Conservation (phyloP, 768 basidiomycete species). For the Podaxis sp. region DNA sequence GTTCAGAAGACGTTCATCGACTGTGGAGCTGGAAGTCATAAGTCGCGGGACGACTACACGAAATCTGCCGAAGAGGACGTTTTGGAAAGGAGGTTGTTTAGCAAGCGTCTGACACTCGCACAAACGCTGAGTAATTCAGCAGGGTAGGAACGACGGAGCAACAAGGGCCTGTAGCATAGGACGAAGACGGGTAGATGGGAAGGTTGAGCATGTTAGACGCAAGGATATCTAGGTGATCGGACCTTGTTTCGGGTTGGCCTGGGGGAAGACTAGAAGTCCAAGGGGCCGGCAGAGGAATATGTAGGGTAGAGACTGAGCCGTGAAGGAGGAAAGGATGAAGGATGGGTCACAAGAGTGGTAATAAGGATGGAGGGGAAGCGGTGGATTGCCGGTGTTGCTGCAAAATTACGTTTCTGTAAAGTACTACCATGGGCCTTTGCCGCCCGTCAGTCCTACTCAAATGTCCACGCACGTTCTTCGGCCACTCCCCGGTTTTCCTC, state of each 20-base stretch:
- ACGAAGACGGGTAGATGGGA: not conserved
- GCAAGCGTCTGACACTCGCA: not conserved
- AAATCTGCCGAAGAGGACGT: conserved; percentile 18
- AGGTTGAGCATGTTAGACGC: not conserved
- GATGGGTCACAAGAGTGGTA: conserved; percentile 20
- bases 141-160: not conserved
- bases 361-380: conserved; percentile 22
- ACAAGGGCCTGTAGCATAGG: not conserved
- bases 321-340: conserved; percentile 17
- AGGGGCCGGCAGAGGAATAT: conserved; percentile 17
- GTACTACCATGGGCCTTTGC: not conserved
- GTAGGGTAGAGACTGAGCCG: conserved; percentile 18
- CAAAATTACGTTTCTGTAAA: conserved; percentile 32
- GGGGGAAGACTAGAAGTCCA: not conserved
- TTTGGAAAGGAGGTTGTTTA: conserved; percentile 2
- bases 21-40: conserved; percentile 22
- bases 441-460: conserved; percentile 16
- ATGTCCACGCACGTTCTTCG: conserved; percentile 56
- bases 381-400: conserved; percentile 18
- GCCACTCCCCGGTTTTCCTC: conserved; percentile 21
- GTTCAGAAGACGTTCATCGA: conserved; percentile 31
- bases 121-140: not conserved
- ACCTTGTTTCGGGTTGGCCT: conserved; percentile 25
- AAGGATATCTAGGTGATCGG: conserved; percentile 20
- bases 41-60: conserved; percentile 22